These are phyloP conservation scores for Biscutella auriculata DNA, from an alignment of 441 rosid species.

Conservation along the genomic window DNA sequence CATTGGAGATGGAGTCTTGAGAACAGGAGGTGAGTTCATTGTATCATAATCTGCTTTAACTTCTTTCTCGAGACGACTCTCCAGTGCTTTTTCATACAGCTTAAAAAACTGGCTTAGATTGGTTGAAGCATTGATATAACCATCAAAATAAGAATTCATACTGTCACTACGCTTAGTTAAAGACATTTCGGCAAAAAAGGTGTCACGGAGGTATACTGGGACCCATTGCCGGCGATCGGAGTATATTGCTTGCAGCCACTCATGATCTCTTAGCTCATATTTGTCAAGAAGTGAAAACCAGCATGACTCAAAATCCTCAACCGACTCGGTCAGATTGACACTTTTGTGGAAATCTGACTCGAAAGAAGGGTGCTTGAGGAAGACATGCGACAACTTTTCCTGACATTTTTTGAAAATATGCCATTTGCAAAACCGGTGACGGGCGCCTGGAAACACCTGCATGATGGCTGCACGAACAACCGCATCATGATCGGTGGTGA, in stretches of 20 bases:
- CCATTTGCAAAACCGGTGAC: slow-evolving; percentile 88
- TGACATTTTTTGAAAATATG: slow-evolving; percentile 79
- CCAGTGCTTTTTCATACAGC: slow-evolving; percentile 77
- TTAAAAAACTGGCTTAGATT: slow-evolving; percentile 63
- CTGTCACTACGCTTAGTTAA: slow-evolving; percentile 68
- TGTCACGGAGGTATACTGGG: slow-evolving; percentile 67
- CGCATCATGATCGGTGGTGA: slow-evolving; percentile 73
- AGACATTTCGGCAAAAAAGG: slow-evolving; percentile 84
- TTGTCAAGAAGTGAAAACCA: slow-evolving; percentile 71
- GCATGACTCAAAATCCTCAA: slow-evolving; percentile 70
- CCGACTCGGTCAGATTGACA: slow-evolving; percentile 65
- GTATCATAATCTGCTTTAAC: slow-evolving; percentile 85
- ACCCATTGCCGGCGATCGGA: slow-evolving; percentile 75
- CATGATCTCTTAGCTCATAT: slow-evolving; percentile 68
- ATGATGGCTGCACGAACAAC: slow-evolving; percentile 55
- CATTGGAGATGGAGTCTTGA: slow-evolving; percentile 95
- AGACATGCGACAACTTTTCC: slow-evolving; percentile 71
- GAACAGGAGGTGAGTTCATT: slow-evolving; percentile 51
- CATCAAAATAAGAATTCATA: slow-evolving; percentile 80
- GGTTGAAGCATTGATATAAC: slow-evolving; percentile 73
- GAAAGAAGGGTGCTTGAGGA: slow-evolving; percentile 58
- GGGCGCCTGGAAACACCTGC: slow-evolving; percentile 74
- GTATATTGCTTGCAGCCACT: slow-evolving; percentile 71
- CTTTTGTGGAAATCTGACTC: slow-evolving; percentile 76
- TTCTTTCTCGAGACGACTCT: slow-evolving; percentile 76